Conservation (phyloP, 2,329 filamentous ascomycete genomes). For the Calonectria crousiana region DNA sequence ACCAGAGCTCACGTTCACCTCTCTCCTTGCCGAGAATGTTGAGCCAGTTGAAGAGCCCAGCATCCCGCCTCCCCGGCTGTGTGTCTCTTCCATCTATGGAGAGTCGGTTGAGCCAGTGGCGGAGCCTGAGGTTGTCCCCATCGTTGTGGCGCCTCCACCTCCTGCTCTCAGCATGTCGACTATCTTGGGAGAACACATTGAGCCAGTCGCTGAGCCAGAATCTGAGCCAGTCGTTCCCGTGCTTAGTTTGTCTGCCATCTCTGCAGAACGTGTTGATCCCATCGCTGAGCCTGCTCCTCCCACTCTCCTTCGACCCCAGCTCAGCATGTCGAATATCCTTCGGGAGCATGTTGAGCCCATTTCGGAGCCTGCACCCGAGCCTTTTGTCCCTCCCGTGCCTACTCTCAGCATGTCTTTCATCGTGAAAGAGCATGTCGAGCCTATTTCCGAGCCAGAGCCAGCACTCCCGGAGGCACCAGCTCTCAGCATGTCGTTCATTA, state of each 20-base stretch:
- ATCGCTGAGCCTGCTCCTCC: conserved; percentile 18
- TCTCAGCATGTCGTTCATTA: conserved; percentile 37
- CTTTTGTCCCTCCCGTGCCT: conserved; percentile 27
- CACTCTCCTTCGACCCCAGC: neutral
- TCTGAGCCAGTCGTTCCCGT: neutral
- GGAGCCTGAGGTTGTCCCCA: neutral
- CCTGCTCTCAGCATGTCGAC: conserved; percentile 6
- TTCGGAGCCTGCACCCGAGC: conserved; percentile 23
- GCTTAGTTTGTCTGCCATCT: neutral
- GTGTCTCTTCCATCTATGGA: neutral
- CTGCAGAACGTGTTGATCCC: conserved; percentile 30
- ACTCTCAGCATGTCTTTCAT: conserved; percentile 36
- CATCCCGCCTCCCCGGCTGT: neutral
- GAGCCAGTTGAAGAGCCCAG: conserved; percentile 20
- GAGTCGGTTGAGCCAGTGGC: conserved; percentile 37
- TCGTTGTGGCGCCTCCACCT: neutral
- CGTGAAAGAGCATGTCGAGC: conserved; percentile 49
- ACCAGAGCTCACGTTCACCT: neutral
- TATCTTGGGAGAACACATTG: conserved; percentile 16
- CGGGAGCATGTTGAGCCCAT: conserved; percentile 33
- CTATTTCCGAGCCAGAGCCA: conserved; percentile 30
- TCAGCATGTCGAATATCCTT: neutral
- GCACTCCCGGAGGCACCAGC: conserved; percentile 24
- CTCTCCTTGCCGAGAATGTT: conserved; percentile 23
- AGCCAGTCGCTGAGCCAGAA: conserved; percentile 31